Evolutionary conservation across 1,284 basidiomycete genomes (phyloP).

Genomic region (Schizophyllum amplum): DNA sequence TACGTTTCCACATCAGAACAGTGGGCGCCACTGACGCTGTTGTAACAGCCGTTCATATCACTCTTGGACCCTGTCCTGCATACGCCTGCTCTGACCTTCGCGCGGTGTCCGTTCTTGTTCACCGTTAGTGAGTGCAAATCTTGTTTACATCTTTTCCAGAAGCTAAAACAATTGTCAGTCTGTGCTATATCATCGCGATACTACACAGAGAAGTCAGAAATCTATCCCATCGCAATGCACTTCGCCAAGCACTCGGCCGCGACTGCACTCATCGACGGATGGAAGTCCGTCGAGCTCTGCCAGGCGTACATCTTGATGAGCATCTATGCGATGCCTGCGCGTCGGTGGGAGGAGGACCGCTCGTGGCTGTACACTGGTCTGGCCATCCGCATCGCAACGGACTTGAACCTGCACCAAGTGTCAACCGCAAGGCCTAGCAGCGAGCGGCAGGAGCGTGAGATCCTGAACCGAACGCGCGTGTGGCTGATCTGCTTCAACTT

Average conservation of each 20-base stretch:
- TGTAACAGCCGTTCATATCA: slow-evolving; percentile 58
- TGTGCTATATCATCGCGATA: slow-evolving; percentile 74
- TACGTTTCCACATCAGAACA: slow-evolving; percentile 24
- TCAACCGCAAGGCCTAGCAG: slow-evolving; percentile 47
- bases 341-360: slow-evolving; percentile 76
- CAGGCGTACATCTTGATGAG: slow-evolving; percentile 78
- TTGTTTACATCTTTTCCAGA: background rate
- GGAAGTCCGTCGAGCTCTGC: slow-evolving; percentile 74
- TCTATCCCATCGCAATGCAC: slow-evolving; percentile 82
- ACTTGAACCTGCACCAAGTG: slow-evolving; percentile 74
- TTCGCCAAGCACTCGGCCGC: slow-evolving; percentile 78
- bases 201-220: slow-evolving; percentile 66
- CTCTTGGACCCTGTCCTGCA: slow-evolving; percentile 69
- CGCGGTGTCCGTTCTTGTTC: slow-evolving; percentile 75
- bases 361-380: slow-evolving; percentile 78
- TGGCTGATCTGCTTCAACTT: slow-evolving; percentile 87
- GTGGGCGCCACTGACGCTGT: slow-evolving; percentile 5
- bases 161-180: slow-evolving; percentile 31
- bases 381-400: slow-evolving; percentile 75
- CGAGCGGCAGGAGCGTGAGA: slow-evolving; percentile 70
- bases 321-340: slow-evolving; percentile 69
- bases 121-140: slow-evolving; percentile 59
- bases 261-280: slow-evolving; percentile 70
- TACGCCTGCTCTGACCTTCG: slow-evolving; percentile 63
- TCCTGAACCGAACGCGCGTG: slow-evolving; percentile 70